Conservation (phyloP, 495 filamentous ascomycete species). For the Baudoinia panamericana region DNA sequence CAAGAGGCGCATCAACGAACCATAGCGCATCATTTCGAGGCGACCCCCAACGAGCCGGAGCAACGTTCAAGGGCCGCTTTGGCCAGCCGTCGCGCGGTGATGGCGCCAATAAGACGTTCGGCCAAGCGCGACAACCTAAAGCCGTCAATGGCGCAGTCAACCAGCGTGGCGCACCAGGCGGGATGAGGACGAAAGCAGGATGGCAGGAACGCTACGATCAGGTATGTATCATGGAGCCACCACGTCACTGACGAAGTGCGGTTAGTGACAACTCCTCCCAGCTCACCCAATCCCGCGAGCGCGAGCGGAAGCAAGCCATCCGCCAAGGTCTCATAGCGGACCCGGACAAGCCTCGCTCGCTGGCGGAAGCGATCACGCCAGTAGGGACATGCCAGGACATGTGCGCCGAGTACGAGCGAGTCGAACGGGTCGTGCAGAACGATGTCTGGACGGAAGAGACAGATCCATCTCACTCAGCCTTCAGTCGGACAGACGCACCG, state of each 20-base stretch:
- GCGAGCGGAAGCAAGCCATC: constrained; percentile 56
- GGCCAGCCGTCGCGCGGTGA: not conserved
- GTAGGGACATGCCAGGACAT: constrained; percentile 83
- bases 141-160: not conserved
- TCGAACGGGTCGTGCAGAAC: constrained; percentile 58
- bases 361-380: constrained; percentile 75
- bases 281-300: constrained; percentile 53
- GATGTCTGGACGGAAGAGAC: constrained; percentile 42
- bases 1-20: constrained; percentile 9
- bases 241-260: constrained; percentile 10
- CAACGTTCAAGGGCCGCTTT: not conserved
- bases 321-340: constrained; percentile 69
- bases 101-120: not conserved
- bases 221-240: constrained; percentile 9
- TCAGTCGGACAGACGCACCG: constrained; percentile 29
- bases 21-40: constrained; percentile 3
- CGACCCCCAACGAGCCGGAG: not conserved
- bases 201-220: constrained; percentile 15
- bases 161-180: constrained; percentile 7
- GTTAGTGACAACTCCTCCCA: constrained; percentile 18
- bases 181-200: constrained; percentile 2
- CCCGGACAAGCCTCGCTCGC: constrained; percentile 65
- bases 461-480: constrained; percentile 25
- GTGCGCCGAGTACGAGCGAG: constrained; percentile 84
- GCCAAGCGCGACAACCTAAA: not conserved